Evolutionary conservation across 2,329 filamentous ascomycete genomes (phyloP).

Genomic region (Intubia oerlemansii): DNA sequence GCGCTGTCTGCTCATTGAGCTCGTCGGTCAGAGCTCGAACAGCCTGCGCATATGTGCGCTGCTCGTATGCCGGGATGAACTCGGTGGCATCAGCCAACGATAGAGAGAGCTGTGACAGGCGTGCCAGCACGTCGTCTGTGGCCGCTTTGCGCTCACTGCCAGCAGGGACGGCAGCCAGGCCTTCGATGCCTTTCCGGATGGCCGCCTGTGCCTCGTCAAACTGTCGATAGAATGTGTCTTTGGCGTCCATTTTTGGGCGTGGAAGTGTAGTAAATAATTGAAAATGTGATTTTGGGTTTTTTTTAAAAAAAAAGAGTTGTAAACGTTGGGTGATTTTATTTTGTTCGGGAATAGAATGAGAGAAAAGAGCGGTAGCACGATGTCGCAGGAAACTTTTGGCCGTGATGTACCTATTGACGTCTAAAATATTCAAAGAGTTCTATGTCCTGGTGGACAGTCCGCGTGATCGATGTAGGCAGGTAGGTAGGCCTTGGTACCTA

Average conservation of each 20-base stretch:
- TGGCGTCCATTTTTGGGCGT: slow-evolving; percentile 29
- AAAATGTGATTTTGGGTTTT: too few relatives aligned
- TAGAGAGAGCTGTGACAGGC: slow-evolving; percentile 60
- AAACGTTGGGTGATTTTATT: too few relatives aligned
- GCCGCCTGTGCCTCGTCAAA: slow-evolving; percentile 59
- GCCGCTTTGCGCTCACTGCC: slow-evolving; percentile 63
- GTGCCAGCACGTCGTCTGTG: slow-evolving; percentile 57
- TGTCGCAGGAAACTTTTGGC: too few relatives aligned
- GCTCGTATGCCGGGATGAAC: slow-evolving; percentile 74
- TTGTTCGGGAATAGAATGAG: too few relatives aligned
- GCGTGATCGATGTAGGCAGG: too few relatives aligned
- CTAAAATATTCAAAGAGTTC: too few relatives aligned
- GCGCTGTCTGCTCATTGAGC: slow-evolving; percentile 46
- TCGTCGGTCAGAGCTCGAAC: slow-evolving; percentile 67
- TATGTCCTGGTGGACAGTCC: too few relatives aligned
- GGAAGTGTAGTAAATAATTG: too few relatives aligned
- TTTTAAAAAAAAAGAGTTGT: too few relatives aligned
- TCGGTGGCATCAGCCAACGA: slow-evolving; percentile 69
- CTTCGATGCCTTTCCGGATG: slow-evolving; percentile 54
- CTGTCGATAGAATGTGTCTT: slow-evolving; percentile 66
- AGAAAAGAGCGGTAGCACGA: too few relatives aligned
- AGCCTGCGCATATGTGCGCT: slow-evolving; percentile 61
- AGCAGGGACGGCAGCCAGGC: slow-evolving; percentile 39
- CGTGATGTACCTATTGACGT: too few relatives aligned
- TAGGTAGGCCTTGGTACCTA: too few relatives aligned